These are phyloP conservation scores for Paramecium pentaurelia DNA, from an alignment of 73 alveolate species.

Conservation along the genomic window DNA sequence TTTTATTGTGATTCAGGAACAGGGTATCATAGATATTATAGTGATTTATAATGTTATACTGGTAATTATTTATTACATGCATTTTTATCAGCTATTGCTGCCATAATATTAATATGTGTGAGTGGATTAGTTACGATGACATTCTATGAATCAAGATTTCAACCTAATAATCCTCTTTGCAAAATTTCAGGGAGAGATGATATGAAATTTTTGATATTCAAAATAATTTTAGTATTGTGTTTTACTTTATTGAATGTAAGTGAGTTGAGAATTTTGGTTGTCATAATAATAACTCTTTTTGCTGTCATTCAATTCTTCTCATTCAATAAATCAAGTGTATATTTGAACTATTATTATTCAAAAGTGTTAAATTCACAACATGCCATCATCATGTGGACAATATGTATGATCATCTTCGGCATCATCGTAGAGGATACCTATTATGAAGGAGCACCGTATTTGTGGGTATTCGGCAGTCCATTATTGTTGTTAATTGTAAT, in stretches of 20 bases:
- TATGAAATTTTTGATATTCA: conserved; percentile 37
- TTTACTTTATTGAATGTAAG: conserved; percentile 49
- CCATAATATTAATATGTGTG: background rate
- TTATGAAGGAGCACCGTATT: conserved; percentile 55
- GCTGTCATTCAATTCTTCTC: conserved; percentile 39
- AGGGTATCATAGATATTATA: conserved; percentile 25
- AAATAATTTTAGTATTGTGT: conserved; percentile 35
- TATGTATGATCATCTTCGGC: conserved; percentile 54
- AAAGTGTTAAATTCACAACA: conserved; percentile 46
- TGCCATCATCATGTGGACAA: conserved; percentile 59
- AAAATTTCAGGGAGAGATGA: conserved; percentile 62
- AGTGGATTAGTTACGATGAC: conserved; percentile 41
- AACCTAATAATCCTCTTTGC: conserved; percentile 48
- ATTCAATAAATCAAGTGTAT: conserved; percentile 49
- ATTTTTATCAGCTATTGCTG: conserved; percentile 43
- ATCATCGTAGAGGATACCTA: conserved; percentile 45
- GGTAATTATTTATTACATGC: conserved; percentile 56
- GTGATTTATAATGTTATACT: conserved; percentile 46
- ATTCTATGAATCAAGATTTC: conserved; percentile 42
- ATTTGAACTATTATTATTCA: conserved; percentile 34
- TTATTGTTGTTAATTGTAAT: conserved; percentile 44
- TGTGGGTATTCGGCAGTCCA: conserved; percentile 60
- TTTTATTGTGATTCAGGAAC: conserved; percentile 41
- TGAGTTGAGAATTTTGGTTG: conserved; percentile 18
- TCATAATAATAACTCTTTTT: conserved; percentile 49